Evolutionary conservation across 768 basidiomycete species (phyloP).

Genomic region (Asterophora lycoperdoides): DNA sequence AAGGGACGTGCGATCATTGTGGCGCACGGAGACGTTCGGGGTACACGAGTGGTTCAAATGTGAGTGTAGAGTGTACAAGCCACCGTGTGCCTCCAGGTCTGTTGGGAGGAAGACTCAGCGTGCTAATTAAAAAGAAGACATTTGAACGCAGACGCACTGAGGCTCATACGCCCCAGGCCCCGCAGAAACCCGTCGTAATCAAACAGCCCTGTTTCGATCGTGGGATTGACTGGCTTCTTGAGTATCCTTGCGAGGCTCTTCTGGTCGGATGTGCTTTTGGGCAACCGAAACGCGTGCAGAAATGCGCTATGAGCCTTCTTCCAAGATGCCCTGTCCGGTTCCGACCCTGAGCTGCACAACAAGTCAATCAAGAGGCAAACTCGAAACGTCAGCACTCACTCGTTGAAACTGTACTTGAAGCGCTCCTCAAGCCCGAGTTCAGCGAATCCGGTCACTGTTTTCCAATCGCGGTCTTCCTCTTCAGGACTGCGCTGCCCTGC

Average conservation of each 20-base stretch:
- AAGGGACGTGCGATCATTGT: conserved; percentile 66
- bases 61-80: conserved; percentile 80
- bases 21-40: conserved; percentile 77
- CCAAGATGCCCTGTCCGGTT: conserved; percentile 68
- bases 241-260: conserved; percentile 57
- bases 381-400: conserved; percentile 24
- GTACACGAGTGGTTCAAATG: conserved; percentile 84
- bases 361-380: background rate
- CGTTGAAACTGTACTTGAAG: conserved; percentile 45
- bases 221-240: conserved; percentile 42
- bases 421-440: conserved; percentile 74
- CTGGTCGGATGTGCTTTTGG: conserved; percentile 43
- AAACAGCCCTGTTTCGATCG: conserved; percentile 59
- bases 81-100: conserved; percentile 86
- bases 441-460: conserved; percentile 58
- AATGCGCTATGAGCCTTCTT: conserved; percentile 56
- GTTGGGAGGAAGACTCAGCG: background rate
- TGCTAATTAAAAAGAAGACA: conserved; percentile 4
- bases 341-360: conserved; percentile 22
- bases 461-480: conserved; percentile 46
- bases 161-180: conserved; percentile 71
- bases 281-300: conserved; percentile 59
- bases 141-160: conserved; percentile 54
- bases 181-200: conserved; percentile 72
- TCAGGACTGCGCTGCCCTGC: conserved; percentile 44